phyloP scores from a whole-genome alignment of 2,329 filamentous ascomycete species.

The Gremmenia infestans region DNA sequence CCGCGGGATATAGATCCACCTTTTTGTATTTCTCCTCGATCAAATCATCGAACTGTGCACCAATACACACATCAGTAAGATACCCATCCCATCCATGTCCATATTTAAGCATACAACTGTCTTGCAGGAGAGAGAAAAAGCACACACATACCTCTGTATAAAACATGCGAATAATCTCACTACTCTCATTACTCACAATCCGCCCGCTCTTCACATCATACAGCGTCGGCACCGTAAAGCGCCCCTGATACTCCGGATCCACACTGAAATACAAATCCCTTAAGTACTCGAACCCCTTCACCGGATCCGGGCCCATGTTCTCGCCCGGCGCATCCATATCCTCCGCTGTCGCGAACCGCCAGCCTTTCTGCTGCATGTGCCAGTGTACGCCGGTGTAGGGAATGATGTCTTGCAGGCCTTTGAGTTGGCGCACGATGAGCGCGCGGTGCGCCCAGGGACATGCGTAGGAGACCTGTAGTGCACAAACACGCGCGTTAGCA shows the following conservation, averaged over 20 bases:
- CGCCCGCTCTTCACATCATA: slow-evolving; percentile 60
- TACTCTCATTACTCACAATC: slow-evolving; percentile 79
- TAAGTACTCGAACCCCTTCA: slow-evolving; percentile 58
- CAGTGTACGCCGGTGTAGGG: slow-evolving; percentile 36
- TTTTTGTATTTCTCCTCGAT: slow-evolving; percentile 54
- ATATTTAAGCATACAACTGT: not conserved
- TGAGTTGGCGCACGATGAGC: slow-evolving; percentile 82
- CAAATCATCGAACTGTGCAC: slow-evolving; percentile 67
- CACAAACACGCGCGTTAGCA: no score
- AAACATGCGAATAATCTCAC: slow-evolving; percentile 81
- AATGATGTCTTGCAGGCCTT: slow-evolving; percentile 85
- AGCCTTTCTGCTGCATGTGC: slow-evolving; percentile 68
- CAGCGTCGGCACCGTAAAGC: slow-evolving; percentile 66
- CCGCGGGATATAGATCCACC: slow-evolving; percentile 63
- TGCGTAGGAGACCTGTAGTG: slow-evolving; percentile 32
- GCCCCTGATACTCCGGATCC: slow-evolving; percentile 59
- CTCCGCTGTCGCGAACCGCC: slow-evolving; percentile 58
- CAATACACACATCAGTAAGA: not conserved
- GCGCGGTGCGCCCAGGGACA: slow-evolving; percentile 77
- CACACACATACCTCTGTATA: slow-evolving; percentile 62
- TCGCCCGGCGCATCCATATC: slow-evolving; percentile 53
- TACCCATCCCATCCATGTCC: not conserved
- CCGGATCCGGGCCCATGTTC: slow-evolving; percentile 59
- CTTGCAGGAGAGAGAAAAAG: slow-evolving; percentile 22
- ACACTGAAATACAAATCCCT: slow-evolving; percentile 63